Evolutionary conservation across 805 yeast species (phyloP).

Genomic region (Candida nitratophila): DNA sequence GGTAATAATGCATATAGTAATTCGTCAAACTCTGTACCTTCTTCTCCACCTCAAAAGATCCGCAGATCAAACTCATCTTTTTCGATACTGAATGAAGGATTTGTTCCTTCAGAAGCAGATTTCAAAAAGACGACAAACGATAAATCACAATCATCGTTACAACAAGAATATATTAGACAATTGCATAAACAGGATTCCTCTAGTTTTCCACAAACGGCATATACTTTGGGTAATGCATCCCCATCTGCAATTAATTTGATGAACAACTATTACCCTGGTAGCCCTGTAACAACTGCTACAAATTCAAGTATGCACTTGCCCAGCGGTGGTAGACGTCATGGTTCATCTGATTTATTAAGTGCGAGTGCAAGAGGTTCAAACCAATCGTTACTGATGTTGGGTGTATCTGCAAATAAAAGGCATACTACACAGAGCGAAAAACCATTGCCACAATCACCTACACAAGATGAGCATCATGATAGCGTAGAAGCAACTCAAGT

Average conservation of each 20-base stretch:
- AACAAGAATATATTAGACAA: slow-evolving; percentile 19
- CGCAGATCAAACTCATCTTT: not conserved
- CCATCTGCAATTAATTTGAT: slow-evolving; percentile 21
- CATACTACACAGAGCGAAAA: not conserved
- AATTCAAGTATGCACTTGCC: slow-evolving; percentile 13
- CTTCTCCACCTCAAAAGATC: not conserved
- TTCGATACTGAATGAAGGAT: not conserved
- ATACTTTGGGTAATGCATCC: slow-evolving; percentile 15
- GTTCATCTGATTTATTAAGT: slow-evolving; percentile 2
- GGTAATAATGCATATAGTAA: not conserved
- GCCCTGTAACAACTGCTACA: slow-evolving; percentile 10
- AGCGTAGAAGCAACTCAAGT: too few relatives aligned
- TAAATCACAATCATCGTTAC: slow-evolving; percentile 12
- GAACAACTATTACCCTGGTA: slow-evolving; percentile 14
- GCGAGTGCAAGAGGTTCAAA: slow-evolving; percentile 10
- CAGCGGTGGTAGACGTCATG: not conserved
- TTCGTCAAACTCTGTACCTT: not conserved
- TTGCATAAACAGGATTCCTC: slow-evolving; percentile 25
- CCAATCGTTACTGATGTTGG: slow-evolving; percentile 7
- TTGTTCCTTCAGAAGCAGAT: too few relatives aligned
- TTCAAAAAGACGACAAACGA: too few relatives aligned
- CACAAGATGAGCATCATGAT: not conserved
- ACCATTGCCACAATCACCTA: too few relatives aligned
- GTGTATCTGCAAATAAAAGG: not conserved
- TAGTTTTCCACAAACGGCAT: slow-evolving; percentile 23